These are phyloP conservation scores for Aspergillus flavus DNA, from an alignment of 2,329 filamentous ascomycete genomes.

Conservation along the genomic window DNA sequence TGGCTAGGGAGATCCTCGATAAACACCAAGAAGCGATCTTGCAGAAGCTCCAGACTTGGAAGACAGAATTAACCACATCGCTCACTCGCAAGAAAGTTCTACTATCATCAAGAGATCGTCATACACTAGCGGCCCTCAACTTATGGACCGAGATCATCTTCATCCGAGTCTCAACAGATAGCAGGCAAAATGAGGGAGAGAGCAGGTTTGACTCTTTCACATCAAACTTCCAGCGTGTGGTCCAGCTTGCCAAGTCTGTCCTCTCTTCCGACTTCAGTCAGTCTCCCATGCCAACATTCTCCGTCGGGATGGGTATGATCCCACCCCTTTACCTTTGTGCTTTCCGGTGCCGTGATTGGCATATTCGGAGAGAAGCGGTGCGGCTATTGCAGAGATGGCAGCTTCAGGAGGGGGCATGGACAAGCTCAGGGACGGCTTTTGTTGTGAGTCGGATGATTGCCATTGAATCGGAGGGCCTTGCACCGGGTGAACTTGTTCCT, in stretches of 20 bases:
- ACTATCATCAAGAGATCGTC: neutral
- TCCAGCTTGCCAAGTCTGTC: neutral
- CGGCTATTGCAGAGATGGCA: neutral
- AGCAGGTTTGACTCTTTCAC: neutral
- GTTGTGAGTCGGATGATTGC: neutral
- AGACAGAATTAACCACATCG: neutral
- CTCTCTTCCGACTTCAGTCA: neutral
- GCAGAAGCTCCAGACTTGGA: neutral
- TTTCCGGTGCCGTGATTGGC: conserved; percentile 35
- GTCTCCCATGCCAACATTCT: conserved; percentile 12
- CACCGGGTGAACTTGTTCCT: neutral
- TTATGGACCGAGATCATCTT: neutral
- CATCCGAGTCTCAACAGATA: neutral
- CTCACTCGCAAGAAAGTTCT: neutral
- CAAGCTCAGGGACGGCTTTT: neutral
- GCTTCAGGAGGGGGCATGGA: neutral
- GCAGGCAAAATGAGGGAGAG: neutral
- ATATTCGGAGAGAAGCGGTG: conserved; percentile 9
- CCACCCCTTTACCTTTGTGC: conserved; percentile 37
- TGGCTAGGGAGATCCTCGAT: neutral
- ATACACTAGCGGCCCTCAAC: neutral
- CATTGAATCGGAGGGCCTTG: neutral
- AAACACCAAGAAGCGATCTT: neutral
- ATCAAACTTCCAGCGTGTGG: neutral
- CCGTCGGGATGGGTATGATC: conserved; percentile 34